Percentiles rank a stretch among this genome's conserved stretches.
Evolutionary conservation across 805 yeast species (phyloP).

Genomic region (Hyphopichia homilentoma): DNA sequence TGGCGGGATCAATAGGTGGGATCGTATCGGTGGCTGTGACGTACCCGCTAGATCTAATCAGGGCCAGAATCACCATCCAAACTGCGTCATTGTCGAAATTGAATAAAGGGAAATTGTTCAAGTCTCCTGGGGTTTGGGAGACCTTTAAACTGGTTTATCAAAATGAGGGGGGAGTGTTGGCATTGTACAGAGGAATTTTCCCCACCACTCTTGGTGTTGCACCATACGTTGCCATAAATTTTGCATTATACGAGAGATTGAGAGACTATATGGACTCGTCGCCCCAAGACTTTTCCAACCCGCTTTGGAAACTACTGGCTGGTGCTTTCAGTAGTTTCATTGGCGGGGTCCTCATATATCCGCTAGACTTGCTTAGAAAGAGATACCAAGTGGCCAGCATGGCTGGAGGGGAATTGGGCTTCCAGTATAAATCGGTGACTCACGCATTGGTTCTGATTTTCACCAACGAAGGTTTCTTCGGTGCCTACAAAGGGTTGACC

Average conservation of each 20-base stretch:
- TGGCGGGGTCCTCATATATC: slow-evolving; percentile 88
- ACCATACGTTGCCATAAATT: slow-evolving; percentile 91
- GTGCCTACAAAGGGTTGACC: slow-evolving; percentile 69
- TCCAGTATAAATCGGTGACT: slow-evolving; percentile 69
- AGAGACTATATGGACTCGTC: slow-evolving; percentile 50
- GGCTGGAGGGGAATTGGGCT: slow-evolving; percentile 76
- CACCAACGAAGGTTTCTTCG: slow-evolving; percentile 66
- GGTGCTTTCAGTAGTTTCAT: slow-evolving; percentile 89
- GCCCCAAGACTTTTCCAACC: slow-evolving; percentile 35
- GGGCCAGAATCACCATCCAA: slow-evolving; percentile 86
- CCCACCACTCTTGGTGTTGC: slow-evolving; percentile 96
- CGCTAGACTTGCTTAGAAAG: slow-evolving; percentile 83
- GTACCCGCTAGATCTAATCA: slow-evolving; percentile 86
- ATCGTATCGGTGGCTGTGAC: slow-evolving; percentile 75
- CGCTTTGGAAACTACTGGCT: slow-evolving; percentile 57
- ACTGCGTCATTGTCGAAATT: slow-evolving; percentile 65
- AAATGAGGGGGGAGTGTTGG: slow-evolving; percentile 78
- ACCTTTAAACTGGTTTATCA: slow-evolving; percentile 57
- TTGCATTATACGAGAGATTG: slow-evolving; percentile 81
- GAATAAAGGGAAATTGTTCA: slow-evolving; percentile 38
- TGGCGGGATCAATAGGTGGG: slow-evolving; percentile 83
- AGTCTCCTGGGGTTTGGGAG: slow-evolving; percentile 70
- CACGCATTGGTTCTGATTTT: slow-evolving; percentile 74
- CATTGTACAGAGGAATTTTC: slow-evolving; percentile 77
- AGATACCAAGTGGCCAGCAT: slow-evolving; percentile 88